Evolutionary conservation across 2,329 filamentous ascomycete species (phyloP).

Genomic region (Daldinia sp.): DNA sequence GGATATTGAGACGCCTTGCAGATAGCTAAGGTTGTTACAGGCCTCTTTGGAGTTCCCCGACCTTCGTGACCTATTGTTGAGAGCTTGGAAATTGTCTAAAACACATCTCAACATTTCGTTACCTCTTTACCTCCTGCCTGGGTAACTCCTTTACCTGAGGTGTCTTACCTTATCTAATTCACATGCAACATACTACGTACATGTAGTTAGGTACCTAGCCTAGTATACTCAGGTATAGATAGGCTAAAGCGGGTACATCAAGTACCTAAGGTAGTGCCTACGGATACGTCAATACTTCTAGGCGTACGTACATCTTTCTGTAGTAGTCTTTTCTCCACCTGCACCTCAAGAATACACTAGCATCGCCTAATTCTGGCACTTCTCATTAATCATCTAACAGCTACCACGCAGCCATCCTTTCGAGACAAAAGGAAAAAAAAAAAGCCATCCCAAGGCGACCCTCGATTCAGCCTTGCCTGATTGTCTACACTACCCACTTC

Average conservation of each 20-base stretch:
- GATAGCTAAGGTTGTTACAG: not conserved
- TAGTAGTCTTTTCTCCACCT: conserved; percentile 6
- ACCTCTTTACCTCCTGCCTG: not conserved
- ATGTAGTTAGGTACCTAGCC: too few relatives aligned
- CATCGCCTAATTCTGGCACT: conserved; percentile 20
- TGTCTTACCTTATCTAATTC: conserved; percentile 9
- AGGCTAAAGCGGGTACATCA: too few relatives aligned
- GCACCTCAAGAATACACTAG: conserved; percentile 26
- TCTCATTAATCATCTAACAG: conserved; percentile 25
- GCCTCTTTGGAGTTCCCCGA: not conserved
- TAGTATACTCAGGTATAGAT: conserved; percentile 3
- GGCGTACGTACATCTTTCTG: not conserved
- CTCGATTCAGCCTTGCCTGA: conserved; percentile 36
- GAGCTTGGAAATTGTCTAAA: not conserved
- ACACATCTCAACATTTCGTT: conserved; percentile 1
- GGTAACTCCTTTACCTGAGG: too few relatives aligned
- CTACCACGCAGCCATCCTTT: conserved; percentile 18
- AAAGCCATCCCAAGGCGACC: conserved; percentile 24
- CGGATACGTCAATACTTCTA: conserved; percentile 1
- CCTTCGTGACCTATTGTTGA: not conserved
- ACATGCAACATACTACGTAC: too few relatives aligned
- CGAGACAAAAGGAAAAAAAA: conserved; percentile 19
- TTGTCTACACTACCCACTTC: conserved; percentile 11
- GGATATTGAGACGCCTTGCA: conserved; percentile 5
- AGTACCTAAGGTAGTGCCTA: not conserved